A percentile compares a stretch with the other conserved stretches of the same genome.
phyloP scores from a whole-genome alignment of 257 asterid species.

The Thymus mandschuricus region DNA sequence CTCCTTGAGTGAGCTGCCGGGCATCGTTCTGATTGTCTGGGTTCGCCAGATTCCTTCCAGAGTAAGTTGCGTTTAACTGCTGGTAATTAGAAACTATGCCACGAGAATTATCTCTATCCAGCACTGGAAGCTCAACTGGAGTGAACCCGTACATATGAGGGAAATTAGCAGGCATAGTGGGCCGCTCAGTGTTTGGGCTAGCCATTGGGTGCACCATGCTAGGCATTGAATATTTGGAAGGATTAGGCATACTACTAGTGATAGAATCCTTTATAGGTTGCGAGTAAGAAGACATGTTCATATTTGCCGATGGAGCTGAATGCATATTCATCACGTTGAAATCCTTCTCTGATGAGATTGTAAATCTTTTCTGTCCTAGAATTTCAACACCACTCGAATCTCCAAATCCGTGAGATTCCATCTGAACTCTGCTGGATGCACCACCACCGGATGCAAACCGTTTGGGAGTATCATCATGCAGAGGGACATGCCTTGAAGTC shows the following conservation, averaged over 20 bases:
- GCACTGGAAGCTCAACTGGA: conserved; percentile 73
- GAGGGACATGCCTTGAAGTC: conserved; percentile 62
- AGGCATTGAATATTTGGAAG: conserved; percentile 56
- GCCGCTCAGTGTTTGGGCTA: conserved; percentile 53
- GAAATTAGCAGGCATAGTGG: conserved; percentile 57
- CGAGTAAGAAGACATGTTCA: conserved; percentile 60
- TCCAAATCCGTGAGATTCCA: conserved; percentile 57
- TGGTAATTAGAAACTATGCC: conserved; percentile 60
- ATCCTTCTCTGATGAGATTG: conserved; percentile 77
- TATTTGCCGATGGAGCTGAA: conserved; percentile 54
- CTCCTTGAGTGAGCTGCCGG: conserved; percentile 75
- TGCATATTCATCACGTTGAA: conserved; percentile 50
- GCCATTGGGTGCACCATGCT: conserved; percentile 62
- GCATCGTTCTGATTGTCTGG: conserved; percentile 57
- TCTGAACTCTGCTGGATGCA: conserved; percentile 50
- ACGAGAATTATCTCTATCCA: conserved; percentile 74
- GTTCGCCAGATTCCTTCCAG: conserved; percentile 54
- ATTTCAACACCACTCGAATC: conserved; percentile 60
- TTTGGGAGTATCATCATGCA: conserved; percentile 56
- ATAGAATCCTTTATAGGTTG: conserved; percentile 57
- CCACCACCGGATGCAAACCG: conserved; percentile 43
- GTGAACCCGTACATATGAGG: conserved; percentile 81
- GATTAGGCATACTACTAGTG: conserved; percentile 43
- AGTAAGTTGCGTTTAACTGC: conserved; percentile 50
- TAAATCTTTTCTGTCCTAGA: conserved; percentile 66